phyloP scores from a whole-genome alignment of 2,329 filamentous ascomycete species.

The Didymella exigua region DNA sequence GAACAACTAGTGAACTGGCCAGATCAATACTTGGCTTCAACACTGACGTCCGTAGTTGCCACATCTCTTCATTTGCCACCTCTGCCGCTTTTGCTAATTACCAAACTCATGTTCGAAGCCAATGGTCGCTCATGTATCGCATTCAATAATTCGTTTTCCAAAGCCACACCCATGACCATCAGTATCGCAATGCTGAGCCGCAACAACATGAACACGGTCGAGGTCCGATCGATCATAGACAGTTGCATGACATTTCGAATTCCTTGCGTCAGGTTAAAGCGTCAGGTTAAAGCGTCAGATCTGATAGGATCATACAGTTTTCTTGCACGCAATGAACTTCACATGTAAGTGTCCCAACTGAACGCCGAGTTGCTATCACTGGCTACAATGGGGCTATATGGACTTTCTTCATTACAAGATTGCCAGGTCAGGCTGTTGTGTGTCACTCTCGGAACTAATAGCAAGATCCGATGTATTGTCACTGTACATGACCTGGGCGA shows the following conservation, averaged over 20 bases:
- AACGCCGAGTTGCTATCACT: neutral
- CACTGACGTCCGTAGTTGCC: neutral
- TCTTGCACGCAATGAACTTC: no score
- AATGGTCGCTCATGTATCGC: no score
- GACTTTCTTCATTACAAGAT: neutral
- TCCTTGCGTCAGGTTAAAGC: no score
- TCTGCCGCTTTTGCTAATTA: neutral
- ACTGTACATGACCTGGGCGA: constrained; percentile 8
- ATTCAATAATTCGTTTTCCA: no score
- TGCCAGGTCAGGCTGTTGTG: constrained; percentile 18
- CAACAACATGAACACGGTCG: no score
- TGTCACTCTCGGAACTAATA: neutral
- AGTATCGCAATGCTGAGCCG: no score
- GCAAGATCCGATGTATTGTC: constrained; percentile 12
- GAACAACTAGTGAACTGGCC: neutral
- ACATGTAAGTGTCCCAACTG: neutral
- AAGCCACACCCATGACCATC: no score
- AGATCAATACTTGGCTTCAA: neutral
- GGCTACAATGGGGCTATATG: neutral
- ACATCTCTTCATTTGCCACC: neutral
- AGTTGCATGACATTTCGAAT: no score
- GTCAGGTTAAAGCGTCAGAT: no score
- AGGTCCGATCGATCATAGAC: no score
- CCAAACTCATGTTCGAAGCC: neutral
- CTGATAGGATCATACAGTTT: no score